phyloP scores from a whole-genome alignment of 2,329 filamentous ascomycete species.

The Ophiocordyceps polyrhachis-furcata region DNA sequence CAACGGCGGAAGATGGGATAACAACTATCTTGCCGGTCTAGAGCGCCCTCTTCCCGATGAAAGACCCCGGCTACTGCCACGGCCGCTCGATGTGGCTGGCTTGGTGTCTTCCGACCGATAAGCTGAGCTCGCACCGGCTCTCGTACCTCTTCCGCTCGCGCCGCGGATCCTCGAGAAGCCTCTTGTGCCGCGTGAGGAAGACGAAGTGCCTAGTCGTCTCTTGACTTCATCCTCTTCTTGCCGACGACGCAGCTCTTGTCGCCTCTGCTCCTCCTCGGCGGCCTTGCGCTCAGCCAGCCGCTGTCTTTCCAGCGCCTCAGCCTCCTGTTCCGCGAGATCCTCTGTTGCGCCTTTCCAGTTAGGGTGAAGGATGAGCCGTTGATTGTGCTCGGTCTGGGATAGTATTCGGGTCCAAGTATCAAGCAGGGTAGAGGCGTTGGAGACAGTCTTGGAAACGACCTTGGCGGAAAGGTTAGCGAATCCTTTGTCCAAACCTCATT shows the following conservation, averaged over 20 bases:
- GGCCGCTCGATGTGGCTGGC: constrained; percentile 11
- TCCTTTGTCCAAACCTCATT: not conserved
- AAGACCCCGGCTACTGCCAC: constrained; percentile 17
- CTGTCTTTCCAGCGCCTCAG: constrained; percentile 53
- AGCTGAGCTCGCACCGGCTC: constrained; percentile 10
- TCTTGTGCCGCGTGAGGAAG: constrained; percentile 12
- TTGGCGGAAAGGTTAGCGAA: constrained; percentile 13
- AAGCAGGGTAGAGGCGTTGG: constrained; percentile 71
- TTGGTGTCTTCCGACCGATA: constrained; percentile 10
- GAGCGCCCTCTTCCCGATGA: constrained; percentile 15
- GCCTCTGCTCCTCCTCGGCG: constrained; percentile 59
- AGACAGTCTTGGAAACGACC: constrained; percentile 74
- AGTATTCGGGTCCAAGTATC: constrained; percentile 94
- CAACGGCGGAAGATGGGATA: too few species aligned
- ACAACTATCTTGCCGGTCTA: constrained; percentile 12
- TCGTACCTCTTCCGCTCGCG: constrained; percentile 9
- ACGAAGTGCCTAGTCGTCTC: constrained; percentile 11
- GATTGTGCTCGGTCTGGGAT: constrained; percentile 93
- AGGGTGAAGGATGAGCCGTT: constrained; percentile 74
- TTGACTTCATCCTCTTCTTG: constrained; percentile 40
- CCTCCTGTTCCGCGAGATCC: constrained; percentile 73
- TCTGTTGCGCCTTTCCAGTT: constrained; percentile 77
- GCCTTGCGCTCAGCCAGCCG: constrained; percentile 61
- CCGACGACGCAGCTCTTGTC: constrained; percentile 48
- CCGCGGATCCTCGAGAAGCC: constrained; percentile 12